phyloP scores from a whole-genome alignment of 768 basidiomycete species.

The Goffeauzyma gilvescens region DNA sequence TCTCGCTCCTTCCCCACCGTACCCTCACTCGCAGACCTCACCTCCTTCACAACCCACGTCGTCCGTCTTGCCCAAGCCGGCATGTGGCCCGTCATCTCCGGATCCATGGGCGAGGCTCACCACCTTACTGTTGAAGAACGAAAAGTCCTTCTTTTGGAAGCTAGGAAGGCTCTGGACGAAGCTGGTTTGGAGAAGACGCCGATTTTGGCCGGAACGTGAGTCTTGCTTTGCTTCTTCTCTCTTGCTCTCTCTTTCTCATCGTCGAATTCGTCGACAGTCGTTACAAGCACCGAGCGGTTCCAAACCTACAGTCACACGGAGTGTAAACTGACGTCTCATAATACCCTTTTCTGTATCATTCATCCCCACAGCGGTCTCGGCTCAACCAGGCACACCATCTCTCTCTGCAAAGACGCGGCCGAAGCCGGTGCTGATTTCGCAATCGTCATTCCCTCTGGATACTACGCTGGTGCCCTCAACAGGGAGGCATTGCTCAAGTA shows the following conservation, averaged over 20 bases:
- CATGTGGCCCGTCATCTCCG: slow-evolving; percentile 52
- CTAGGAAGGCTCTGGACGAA: slow-evolving; percentile 51
- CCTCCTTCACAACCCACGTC: slow-evolving; percentile 50
- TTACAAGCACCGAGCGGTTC: too few relatives aligned
- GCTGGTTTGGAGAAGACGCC: slow-evolving; percentile 45
- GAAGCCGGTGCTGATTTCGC: slow-evolving; percentile 67
- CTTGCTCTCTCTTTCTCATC: not conserved
- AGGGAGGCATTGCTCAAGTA: slow-evolving; percentile 55
- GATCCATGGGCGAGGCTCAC: slow-evolving; percentile 70
- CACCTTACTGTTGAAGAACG: slow-evolving; percentile 56
- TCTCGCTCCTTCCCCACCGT: not conserved
- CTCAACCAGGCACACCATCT: slow-evolving; percentile 64
- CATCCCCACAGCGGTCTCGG: slow-evolving; percentile 40
- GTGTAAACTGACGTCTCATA: too few relatives aligned
- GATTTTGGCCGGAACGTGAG: slow-evolving; percentile 53
- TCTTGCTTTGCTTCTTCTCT: not conserved
- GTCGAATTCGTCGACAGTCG: too few relatives aligned
- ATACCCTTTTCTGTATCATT: not conserved
- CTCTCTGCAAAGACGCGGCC: slow-evolving; percentile 56
- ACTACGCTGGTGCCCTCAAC: slow-evolving; percentile 60
- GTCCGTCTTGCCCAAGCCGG: slow-evolving; percentile 47
- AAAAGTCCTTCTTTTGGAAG: slow-evolving; percentile 43
- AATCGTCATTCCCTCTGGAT: slow-evolving; percentile 71
- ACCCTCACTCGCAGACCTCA: slow-evolving; percentile 39
- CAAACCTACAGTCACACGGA: too few relatives aligned